These are phyloP conservation scores for Puccinia polysora DNA, from an alignment of 1,284 basidiomycete species.

Conservation along the genomic window DNA sequence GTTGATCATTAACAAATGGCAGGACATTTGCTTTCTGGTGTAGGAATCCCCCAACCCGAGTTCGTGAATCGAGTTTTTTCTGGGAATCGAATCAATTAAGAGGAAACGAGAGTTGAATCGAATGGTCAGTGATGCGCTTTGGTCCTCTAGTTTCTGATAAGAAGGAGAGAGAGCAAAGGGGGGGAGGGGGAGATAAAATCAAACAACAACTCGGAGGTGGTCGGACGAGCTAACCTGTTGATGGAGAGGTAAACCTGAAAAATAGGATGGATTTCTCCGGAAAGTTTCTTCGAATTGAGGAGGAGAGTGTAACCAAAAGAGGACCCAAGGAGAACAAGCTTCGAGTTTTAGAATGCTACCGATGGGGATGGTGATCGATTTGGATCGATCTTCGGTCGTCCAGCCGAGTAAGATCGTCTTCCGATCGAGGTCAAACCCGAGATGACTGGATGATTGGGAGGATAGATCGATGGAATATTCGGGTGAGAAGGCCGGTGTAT, in stretches of 20 bases:
- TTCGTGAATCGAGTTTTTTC: neutral
- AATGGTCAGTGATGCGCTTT: neutral
- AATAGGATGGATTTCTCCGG: no score
- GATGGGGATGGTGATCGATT: neutral
- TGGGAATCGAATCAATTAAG: neutral
- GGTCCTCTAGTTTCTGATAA: no score
- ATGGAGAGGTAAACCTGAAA: no score
- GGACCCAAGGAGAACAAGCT: conserved; percentile 16
- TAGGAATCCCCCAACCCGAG: neutral
- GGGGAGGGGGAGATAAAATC: no score
- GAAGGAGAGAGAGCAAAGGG: no score
- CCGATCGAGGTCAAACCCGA: neutral
- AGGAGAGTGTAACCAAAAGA: neutral
- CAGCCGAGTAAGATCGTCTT: conserved; percentile 6
- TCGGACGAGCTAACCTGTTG: no score
- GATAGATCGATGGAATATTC: conserved; percentile 13
- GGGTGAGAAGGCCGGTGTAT: conserved; percentile 12
- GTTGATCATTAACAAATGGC: conserved; percentile 18
- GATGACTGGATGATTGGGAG: neutral
- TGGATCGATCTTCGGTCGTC: neutral
- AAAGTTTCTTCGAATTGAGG: neutral
- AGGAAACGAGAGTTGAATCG: neutral
- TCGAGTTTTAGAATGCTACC: conserved; percentile 1
- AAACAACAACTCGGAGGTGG: no score
- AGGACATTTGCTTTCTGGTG: conserved; percentile 6